Base-by-base conservation (phyloP, 1,139 yeast species). In the Meyerozyma athensensis region DNA sequence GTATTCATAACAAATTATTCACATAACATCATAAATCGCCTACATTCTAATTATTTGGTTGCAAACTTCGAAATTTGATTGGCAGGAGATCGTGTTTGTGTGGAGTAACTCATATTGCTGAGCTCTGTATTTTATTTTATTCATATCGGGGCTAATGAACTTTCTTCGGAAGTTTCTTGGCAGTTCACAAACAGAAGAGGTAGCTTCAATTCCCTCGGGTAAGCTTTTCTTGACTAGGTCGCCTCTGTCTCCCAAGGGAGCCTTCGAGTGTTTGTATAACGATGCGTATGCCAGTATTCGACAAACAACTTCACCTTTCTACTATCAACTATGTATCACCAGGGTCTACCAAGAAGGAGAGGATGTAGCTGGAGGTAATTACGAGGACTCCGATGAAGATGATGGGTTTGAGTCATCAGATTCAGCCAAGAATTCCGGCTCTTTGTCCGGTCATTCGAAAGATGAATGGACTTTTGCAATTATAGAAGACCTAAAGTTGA, bases 221-320 rank as follows among this genome's bases (percentile, higher is more conserved):
- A 83, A 81, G 58, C 70, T 92, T 38, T 85, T 72, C 53, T 68
- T 90, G 35, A 72, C 85, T 19, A 68, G 97, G 36, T 72, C 85
- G 4, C 86, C 86, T 7, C 72, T 71, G 12, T 84, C 95, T 6
- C 96, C 96, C 10, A 86, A 86, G 56, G 92, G 96, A 3, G 89
- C 81, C 20, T 68, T 81, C 32, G 97, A 92, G 58, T 89, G 96
- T 56, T 70, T 92, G 31, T 82, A 77, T 37, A 83, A 79, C 44
- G 96, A 87, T 50, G 92, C 96, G 1, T 79, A 78, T 37, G 80
- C 90, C 13, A 66, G 80, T 2, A 79, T 92, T 37, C 72, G 89
- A 34, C 77, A 76, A 43, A 83, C 94, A 1, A 70, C 84, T 2
- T 71, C 79, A 4, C 80, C 81, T 8, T 83, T 63, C 53, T 73